Conservation (phyloP, 2,329 filamentous ascomycete species). For the Alternaria consortialis region DNA sequence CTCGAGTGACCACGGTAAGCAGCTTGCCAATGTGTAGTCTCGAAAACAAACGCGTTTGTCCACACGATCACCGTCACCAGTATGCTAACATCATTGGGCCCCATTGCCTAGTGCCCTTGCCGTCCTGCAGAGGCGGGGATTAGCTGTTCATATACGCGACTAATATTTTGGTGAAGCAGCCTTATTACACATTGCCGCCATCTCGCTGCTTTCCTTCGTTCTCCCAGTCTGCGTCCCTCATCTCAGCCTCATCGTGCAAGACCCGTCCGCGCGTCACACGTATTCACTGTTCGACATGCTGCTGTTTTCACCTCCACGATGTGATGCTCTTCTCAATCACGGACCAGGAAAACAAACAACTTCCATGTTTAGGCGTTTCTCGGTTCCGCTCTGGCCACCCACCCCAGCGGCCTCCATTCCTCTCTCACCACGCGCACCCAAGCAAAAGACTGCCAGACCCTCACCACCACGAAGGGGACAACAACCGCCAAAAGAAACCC, state of each 20-base stretch:
- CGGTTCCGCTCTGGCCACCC: conserved; percentile 27
- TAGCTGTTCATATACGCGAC: conserved; percentile 19
- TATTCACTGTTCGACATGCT: conserved; percentile 32
- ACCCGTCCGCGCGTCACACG: conserved; percentile 17
- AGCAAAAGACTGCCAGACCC: conserved; percentile 13
- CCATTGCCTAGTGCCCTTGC: conserved; percentile 18
- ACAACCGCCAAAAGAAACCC: conserved; percentile 10
- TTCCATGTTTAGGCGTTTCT: conserved; percentile 25
- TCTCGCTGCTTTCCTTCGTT: conserved; percentile 19
- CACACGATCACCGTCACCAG: conserved; percentile 33
- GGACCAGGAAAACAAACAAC: conserved; percentile 17
- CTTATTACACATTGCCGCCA: conserved; percentile 20
- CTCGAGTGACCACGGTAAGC: conserved; percentile 19
- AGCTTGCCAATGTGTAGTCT: conserved; percentile 21
- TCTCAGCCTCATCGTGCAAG: conserved; percentile 7
- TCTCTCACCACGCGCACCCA: conserved; percentile 25
- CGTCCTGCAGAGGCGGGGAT: conserved; percentile 30
- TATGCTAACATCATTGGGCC: conserved; percentile 29
- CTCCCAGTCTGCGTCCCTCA: conserved; percentile 4
- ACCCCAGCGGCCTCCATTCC: conserved; percentile 24
- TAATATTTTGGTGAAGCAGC: conserved; percentile 15
- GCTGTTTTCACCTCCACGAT: conserved; percentile 35
- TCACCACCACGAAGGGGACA: conserved; percentile 14
- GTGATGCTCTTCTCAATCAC: conserved; percentile 20
- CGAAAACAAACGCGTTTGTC: conserved; percentile 21